These are phyloP conservation scores for Irpex lacteus DNA, from an alignment of 1,284 basidiomycete species.

Conservation along the genomic window DNA sequence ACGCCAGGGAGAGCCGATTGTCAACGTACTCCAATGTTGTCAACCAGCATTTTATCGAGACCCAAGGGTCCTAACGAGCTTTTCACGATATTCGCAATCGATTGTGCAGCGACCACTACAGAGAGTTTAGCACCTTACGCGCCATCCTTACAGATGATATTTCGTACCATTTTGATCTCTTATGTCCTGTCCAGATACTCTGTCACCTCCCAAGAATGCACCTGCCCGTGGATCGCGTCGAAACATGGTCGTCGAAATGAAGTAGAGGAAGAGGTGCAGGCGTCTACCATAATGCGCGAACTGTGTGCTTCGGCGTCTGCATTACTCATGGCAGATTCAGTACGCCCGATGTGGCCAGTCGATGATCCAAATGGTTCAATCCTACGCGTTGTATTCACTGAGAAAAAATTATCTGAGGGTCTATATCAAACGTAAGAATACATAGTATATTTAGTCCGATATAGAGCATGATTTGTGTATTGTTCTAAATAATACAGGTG, in stretches of 20 bases:
- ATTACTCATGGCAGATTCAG: background rate
- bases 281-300: background rate
- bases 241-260: slow-evolving; percentile 49
- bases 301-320: background rate
- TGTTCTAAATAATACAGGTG: no score
- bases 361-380: background rate
- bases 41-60: slow-evolving; percentile 97
- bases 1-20: slow-evolving; percentile 1
- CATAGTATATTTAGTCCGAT: background rate
- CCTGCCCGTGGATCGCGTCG: slow-evolving; percentile 86
- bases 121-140: slow-evolving; percentile 3
- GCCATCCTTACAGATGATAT: background rate
- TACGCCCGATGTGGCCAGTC: background rate
- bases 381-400: background rate
- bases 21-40: slow-evolving; percentile 88
- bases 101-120: slow-evolving; percentile 90
- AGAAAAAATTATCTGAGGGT: background rate
- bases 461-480: background rate
- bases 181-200: slow-evolving; percentile 93
- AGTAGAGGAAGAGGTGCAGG: background rate
- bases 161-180: slow-evolving; percentile 91
- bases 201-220: slow-evolving; percentile 91
- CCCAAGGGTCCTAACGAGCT: slow-evolving; percentile 95
- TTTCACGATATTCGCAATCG: slow-evolving; percentile 98
- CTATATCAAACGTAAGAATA: background rate